These are phyloP conservation scores for Toxoplasma gondii DNA, from an alignment of 169 alveolate genomes.

Conservation along the genomic window DNA sequence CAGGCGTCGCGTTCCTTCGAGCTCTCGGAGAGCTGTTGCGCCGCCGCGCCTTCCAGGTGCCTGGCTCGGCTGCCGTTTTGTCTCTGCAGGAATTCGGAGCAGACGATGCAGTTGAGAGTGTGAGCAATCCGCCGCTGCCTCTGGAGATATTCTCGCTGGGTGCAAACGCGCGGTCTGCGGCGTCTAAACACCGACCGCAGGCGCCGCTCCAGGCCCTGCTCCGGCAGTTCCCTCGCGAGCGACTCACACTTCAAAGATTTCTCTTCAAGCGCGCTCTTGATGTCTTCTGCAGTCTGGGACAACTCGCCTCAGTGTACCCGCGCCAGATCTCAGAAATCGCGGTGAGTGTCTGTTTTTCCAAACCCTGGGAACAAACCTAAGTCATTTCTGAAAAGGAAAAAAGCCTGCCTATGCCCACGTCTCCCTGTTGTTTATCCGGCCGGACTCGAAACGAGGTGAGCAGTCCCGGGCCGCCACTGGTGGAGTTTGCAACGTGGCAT, in stretches of 20 bases:
- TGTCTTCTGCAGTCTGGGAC: neutral
- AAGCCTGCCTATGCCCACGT: too few species aligned
- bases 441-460: too few species aligned
- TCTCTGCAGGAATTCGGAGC: neutral
- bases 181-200: too few species aligned
- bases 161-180: neutral
- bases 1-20: neutral
- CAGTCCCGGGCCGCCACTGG: too few species aligned
- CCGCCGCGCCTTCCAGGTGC: neutral
- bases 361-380: too few species aligned
- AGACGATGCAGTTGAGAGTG: neutral
- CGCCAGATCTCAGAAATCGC: neutral
- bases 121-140: neutral
- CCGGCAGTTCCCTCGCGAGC: neutral
- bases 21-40: neutral
- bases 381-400: too few species aligned
- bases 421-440: too few species aligned
- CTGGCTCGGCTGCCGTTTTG: neutral
- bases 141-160: neutral
- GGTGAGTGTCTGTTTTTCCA: neutral
- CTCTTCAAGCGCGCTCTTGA: constrained; percentile 4
- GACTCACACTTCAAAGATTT: neutral
- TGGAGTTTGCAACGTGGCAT: too few species aligned
- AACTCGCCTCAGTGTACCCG: neutral
- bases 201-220: neutral